phyloP scores from a whole-genome alignment of 768 basidiomycete species.

The Russula emetica region DNA sequence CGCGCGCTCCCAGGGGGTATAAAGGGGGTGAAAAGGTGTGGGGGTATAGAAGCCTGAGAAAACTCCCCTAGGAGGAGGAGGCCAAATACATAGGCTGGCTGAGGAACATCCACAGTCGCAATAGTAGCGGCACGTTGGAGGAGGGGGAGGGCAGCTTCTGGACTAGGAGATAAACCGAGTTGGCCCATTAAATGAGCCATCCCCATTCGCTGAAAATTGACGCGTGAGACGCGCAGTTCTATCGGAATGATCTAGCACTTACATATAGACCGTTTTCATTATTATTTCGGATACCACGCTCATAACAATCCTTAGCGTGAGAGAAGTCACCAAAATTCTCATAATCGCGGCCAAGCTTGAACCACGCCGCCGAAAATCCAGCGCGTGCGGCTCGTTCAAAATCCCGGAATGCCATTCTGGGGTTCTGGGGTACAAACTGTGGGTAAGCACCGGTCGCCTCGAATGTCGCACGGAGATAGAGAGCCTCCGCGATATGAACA shows the following conservation, averaged over 20 bases:
- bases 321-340: constrained; percentile 75
- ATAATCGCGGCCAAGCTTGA: constrained; percentile 85
- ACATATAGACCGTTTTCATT: constrained; percentile 81
- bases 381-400: constrained; percentile 79
- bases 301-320: constrained; percentile 82
- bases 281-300: constrained; percentile 67
- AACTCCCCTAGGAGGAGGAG: constrained; percentile 84
- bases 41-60: constrained; percentile 53
- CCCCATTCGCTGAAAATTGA: constrained; percentile 66
- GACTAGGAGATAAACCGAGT: constrained; percentile 55
- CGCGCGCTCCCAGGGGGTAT: constrained; percentile 48
- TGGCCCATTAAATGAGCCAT: constrained; percentile 92
- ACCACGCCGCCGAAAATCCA: constrained; percentile 83
- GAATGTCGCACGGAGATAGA: constrained; percentile 74
- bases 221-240: constrained; percentile 20
- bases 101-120: constrained; percentile 70
- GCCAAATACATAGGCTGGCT: constrained; percentile 87
- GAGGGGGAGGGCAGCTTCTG: constrained; percentile 58
- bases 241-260: constrained; percentile 24
- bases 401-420: constrained; percentile 80
- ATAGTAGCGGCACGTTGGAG: constrained; percentile 74
- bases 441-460: constrained; percentile 69
- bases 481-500: constrained; percentile 58
- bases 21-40: constrained; percentile 48
- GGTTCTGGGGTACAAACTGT: constrained; percentile 57